Conservation (phyloP, 345 rosid genomes). For the Dipteronia dyeriana region DNA sequence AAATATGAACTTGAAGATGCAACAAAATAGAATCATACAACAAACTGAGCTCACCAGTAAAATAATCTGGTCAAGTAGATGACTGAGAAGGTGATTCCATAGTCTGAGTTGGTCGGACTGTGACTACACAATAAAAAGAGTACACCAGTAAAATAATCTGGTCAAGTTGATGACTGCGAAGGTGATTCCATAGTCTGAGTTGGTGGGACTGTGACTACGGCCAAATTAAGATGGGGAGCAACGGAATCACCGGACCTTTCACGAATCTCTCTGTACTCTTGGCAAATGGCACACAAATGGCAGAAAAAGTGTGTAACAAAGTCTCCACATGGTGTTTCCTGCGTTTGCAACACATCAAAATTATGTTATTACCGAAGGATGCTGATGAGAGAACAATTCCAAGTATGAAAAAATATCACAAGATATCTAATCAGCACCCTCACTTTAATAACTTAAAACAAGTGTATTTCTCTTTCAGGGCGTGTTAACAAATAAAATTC, state of each 20-base stretch:
- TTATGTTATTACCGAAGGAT: background rate
- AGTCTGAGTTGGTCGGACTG: slow-evolving; percentile 56
- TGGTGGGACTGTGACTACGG: slow-evolving; percentile 57
- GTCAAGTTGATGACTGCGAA: background rate
- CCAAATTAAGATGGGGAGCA: slow-evolving; percentile 41
- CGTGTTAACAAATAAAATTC: too few relatives aligned
- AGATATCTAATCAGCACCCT: too few relatives aligned
- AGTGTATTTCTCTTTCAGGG: background rate
- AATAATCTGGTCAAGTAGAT: background rate
- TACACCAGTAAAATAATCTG: background rate
- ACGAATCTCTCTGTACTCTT: slow-evolving; percentile 82
- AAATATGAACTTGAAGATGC: too few relatives aligned
- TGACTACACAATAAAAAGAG: slow-evolving; percentile 30
- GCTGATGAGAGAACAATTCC: background rate
- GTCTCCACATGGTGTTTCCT: slow-evolving; percentile 95
- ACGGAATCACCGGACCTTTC: slow-evolving; percentile 46
- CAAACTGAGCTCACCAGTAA: background rate
- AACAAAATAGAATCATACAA: background rate
- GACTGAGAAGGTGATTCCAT: slow-evolving; percentile 47
- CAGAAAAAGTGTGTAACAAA: slow-evolving; percentile 79
- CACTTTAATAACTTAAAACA: background rate
- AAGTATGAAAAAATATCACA: too few relatives aligned
- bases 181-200: slow-evolving; percentile 63
- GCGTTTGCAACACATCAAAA: slow-evolving; percentile 23
- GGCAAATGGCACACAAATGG: slow-evolving; percentile 91